Conservation (phyloP, 352 stramenopile species). For the Globisporangium solare region DNA sequence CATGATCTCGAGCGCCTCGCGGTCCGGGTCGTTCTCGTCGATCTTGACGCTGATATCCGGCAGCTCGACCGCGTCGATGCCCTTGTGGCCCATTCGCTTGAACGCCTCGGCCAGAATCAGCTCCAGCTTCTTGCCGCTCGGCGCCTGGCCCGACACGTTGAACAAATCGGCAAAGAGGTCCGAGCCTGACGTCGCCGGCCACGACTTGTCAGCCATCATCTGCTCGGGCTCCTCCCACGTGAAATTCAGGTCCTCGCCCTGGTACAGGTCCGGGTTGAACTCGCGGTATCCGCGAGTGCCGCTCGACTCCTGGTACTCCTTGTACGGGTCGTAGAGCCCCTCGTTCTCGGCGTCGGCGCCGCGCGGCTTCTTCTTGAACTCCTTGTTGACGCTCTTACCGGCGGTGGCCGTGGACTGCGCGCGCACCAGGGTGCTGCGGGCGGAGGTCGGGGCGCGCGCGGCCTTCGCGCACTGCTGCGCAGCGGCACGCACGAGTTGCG, state of each 20-base stretch:
- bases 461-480: slow-evolving; percentile 18
- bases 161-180: slow-evolving; percentile 80
- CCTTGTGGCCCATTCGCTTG: slow-evolving; percentile 69
- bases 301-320: slow-evolving; percentile 70
- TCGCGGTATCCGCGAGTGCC: slow-evolving; percentile 70
- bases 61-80: slow-evolving; percentile 66
- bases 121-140: slow-evolving; percentile 57
- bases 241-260: slow-evolving; percentile 44
- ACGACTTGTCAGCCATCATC: slow-evolving; percentile 89
- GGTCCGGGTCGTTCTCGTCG: slow-evolving; percentile 61
- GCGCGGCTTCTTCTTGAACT: slow-evolving; percentile 18
- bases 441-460: slow-evolving; percentile 8
- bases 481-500: slow-evolving; percentile 35
- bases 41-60: slow-evolving; percentile 71
- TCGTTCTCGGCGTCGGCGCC: slow-evolving; percentile 17
- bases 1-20: slow-evolving; percentile 84
- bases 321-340: slow-evolving; percentile 75
- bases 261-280: slow-evolving; percentile 69
- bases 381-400: slow-evolving; percentile 7
- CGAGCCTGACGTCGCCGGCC: slow-evolving; percentile 68
- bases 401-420: slow-evolving; percentile 9
- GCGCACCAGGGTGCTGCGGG: neutral
- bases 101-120: slow-evolving; percentile 71
- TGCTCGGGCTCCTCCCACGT: slow-evolving; percentile 72
- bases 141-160: slow-evolving; percentile 60